Percentiles rank a stretch among this genome's conserved stretches.
Conservation (phyloP, 1,284 basidiomycete species). For the Pseudozyma tsukubaensis region DNA sequence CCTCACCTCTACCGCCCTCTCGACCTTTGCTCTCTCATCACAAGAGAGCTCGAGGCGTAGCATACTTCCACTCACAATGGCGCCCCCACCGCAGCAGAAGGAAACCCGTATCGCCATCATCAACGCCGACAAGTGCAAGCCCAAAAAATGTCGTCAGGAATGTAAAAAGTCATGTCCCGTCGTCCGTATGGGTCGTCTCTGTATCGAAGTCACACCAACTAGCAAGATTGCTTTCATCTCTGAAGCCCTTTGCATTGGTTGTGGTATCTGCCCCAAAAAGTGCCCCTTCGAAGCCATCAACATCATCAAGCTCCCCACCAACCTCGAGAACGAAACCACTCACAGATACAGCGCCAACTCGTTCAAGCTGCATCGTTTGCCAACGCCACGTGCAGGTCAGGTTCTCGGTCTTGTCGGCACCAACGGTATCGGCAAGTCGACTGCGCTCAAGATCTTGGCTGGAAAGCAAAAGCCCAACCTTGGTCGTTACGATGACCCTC, state of each 20-base stretch:
- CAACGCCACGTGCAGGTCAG: conserved; percentile 65
- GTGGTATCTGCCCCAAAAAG: conserved; percentile 69
- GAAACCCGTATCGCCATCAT: conserved; percentile 69
- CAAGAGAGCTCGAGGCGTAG: conserved; percentile 19
- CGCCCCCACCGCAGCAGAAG: conserved; percentile 54
- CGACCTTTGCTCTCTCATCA: conserved; percentile 5
- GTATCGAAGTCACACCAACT: conserved; percentile 63
- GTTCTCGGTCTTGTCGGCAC: conserved; percentile 68
- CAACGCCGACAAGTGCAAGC: conserved; percentile 68
- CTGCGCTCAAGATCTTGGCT: conserved; percentile 67
- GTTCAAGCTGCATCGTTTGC: conserved; percentile 68
- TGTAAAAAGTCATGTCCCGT: conserved; percentile 69
- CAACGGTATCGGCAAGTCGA: conserved; percentile 69
- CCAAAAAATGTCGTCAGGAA: conserved; percentile 68
- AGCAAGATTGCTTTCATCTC: conserved; percentile 68
- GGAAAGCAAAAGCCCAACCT: conserved; percentile 69
- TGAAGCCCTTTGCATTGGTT: conserved; percentile 68
- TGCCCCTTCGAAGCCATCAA: conserved; percentile 69
- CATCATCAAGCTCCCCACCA: conserved; percentile 69
- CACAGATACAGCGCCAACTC: conserved; percentile 69
- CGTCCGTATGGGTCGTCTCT: conserved; percentile 66
- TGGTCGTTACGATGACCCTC: conserved; percentile 68
- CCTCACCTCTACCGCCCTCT: neutral
- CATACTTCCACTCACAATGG: conserved; percentile 34
- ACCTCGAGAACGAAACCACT: conserved; percentile 67